phyloP scores from a whole-genome alignment of 2,329 filamentous ascomycete genomes.

The Hansfordia pulvinata region DNA sequence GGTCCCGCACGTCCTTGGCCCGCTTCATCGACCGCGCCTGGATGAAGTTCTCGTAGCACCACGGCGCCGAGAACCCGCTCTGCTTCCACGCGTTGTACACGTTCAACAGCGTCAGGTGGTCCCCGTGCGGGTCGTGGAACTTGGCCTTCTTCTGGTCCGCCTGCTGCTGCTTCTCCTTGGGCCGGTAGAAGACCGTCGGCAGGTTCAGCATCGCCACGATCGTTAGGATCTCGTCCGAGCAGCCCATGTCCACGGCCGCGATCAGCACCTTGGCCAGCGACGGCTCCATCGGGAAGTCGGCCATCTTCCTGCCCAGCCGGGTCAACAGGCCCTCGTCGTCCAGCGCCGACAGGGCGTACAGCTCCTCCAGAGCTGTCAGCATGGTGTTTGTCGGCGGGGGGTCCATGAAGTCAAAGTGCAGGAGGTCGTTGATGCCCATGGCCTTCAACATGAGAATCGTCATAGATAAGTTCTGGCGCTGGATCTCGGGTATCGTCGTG shows the following conservation, averaged over 20 bases:
- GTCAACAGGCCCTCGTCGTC: conserved; percentile 94
- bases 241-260: conserved; percentile 71
- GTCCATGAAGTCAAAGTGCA: conserved; percentile 99
- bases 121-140: conserved; percentile 89
- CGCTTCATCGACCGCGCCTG: conserved; percentile 80
- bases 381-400: conserved; percentile 95
- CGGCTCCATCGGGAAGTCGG: conserved; percentile 96
- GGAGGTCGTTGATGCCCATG: conserved; percentile 95
- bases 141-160: conserved; percentile 97
- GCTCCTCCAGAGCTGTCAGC: conserved; percentile 87
- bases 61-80: conserved; percentile 67
- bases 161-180: conserved; percentile 92
- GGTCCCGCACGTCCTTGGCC: conserved; percentile 83
- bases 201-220: conserved; percentile 93
- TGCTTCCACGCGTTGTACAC: conserved; percentile 97
- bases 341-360: conserved; percentile 81
- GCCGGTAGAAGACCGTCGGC: conserved; percentile 80
- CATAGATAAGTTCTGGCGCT: conserved; percentile 80
- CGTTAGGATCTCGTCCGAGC: conserved; percentile 85
- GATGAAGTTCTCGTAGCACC: conserved; percentile 98
- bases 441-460: conserved; percentile 97
- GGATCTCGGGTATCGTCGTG: conserved; percentile 91
- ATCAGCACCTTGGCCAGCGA: conserved; percentile 84
- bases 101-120: conserved; percentile 89
- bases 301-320: conserved; percentile 88